Percentiles rank a stretch among this genome's conserved stretches.
phyloP scores from a whole-genome alignment of 805 yeast genomes.

The Kurtzmaniella cleridarum region DNA sequence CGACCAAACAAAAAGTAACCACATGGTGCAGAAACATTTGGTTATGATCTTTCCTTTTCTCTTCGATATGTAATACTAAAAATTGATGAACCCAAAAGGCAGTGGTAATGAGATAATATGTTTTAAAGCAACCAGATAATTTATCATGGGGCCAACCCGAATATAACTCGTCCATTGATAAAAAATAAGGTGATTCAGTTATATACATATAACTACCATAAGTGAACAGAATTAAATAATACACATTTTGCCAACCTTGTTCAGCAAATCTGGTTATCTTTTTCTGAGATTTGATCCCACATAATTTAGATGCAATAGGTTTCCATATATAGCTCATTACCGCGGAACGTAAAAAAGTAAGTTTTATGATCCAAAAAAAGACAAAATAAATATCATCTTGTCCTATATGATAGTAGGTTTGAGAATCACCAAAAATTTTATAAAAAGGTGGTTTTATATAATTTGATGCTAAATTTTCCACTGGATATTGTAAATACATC shows the following conservation, averaged over 20 bases:
- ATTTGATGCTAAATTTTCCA: slow-evolving; percentile 1
- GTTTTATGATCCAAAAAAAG: slow-evolving; percentile 46
- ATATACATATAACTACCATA: slow-evolving; percentile 56
- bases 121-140: slow-evolving; percentile 49
- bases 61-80: slow-evolving; percentile 71
- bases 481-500: not conserved
- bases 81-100: slow-evolving; percentile 80
- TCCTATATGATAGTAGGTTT: slow-evolving; percentile 46
- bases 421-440: too few species aligned
- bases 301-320: slow-evolving; percentile 45
- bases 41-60: slow-evolving; percentile 70
- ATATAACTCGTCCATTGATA: slow-evolving; percentile 55
- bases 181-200: slow-evolving; percentile 49
- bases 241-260: slow-evolving; percentile 73
- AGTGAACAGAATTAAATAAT: slow-evolving; percentile 50
- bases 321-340: slow-evolving; percentile 52
- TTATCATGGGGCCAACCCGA: slow-evolving; percentile 69
- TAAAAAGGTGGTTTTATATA: not conserved
- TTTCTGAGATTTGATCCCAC: slow-evolving; percentile 44
- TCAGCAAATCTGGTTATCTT: slow-evolving; percentile 71
- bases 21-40: slow-evolving; percentile 91
- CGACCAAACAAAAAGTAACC: slow-evolving; percentile 61
- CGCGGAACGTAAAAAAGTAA: slow-evolving; percentile 56
- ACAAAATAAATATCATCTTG: slow-evolving; percentile 51
- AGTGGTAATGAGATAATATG: slow-evolving; percentile 67